Evolutionary conservation across 495 filamentous ascomycete genomes (phyloP), one percentile per base, ranked within the genome.

Genomic region (Podospora anserina): DNA sequence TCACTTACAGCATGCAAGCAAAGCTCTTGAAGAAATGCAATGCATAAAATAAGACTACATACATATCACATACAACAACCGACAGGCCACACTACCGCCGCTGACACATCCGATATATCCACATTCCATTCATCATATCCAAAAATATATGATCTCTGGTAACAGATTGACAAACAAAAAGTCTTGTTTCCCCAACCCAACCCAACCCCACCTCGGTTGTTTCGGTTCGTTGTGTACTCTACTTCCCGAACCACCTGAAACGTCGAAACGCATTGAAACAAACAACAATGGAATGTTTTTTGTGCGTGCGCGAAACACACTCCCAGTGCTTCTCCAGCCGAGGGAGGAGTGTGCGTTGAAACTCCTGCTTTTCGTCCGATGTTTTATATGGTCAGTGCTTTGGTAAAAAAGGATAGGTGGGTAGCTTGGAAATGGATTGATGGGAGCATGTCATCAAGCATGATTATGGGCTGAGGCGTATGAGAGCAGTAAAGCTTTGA

Each of bases 81-180:
- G 7, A 11, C 39, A 49, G 30, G 30, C 7, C 39, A 49, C 23
- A 26, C 7, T 32, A 7, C 3, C 1, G 30, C 30, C 30, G 30
- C 30, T 32, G 4, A 32, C 30, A 7, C 30, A 32, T 32, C 30
- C 4, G 30, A 32, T 58, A 20, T 58, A 20, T 58, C 56, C 7
- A 20, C 20, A 20, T 58, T n/a, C 7, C 56, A 58, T 7, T 32
- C 30, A 32, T 32, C 30, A 58, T n/a, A 20, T 28, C 59, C 59
- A 61, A 61, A 61, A n/a, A 26, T 61, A 20, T 61, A 32, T 32
- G 59, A 61, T 61, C 59, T 61, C 30, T 61, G 59, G 59, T 61
- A 28, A 30, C 4, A 18, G 59, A 28, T 34, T 61, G 23, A 16
- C 26, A 59, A 3, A 2, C 23, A 23, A 32, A 6, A 7, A 32